Evolutionary conservation across 1,139 yeast genomes (phyloP), one percentile per base, ranked within the genome.

Genomic region (Candida buenavistaensis): DNA sequence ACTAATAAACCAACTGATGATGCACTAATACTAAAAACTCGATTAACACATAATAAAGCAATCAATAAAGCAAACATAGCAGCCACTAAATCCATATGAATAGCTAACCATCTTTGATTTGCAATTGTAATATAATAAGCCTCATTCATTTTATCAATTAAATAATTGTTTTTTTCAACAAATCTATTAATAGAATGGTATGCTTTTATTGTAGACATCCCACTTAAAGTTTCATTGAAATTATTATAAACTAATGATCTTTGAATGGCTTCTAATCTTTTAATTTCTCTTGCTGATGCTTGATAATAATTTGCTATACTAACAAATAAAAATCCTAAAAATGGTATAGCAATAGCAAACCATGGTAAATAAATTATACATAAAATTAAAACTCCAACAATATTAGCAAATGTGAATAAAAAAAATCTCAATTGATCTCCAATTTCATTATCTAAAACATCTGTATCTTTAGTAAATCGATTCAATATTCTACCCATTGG

Each of bases 101-200:
- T 62, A n/a, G 83, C 78, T 32, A 87, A 70, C 95, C 95, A 88
- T 52, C 95, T 73, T 62, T 86, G 95, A 45, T 79, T 77, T 1
- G 82, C 84, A 45, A 82, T 66, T 5, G 83, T 74, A 36, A 85
- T 45, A 47, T 69, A 82, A 52, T 82, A 80, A 1, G 94, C 85
- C 48, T 84, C 85, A 48, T 84, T 84, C 86, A 82, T 81, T 31
- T 65, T 66, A 55, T 88, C 75, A 38, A 84, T 62, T 30, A 74
- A 64, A 6, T 46, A 46, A 41, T 75, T 74, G 41, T 79, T 77
- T 47, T 68, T 75, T 4, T 51, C 45, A 26, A 74, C 51, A 50
- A 85, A 86, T 41, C 80, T 57, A 11, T 60, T 55, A 23, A 72
- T 72, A 5, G 65, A 63, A 2, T 65, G 55, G 54, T 80, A 88